phyloP scores from a whole-genome alignment of 345 rosid species.

The Pugionium cornutum region DNA sequence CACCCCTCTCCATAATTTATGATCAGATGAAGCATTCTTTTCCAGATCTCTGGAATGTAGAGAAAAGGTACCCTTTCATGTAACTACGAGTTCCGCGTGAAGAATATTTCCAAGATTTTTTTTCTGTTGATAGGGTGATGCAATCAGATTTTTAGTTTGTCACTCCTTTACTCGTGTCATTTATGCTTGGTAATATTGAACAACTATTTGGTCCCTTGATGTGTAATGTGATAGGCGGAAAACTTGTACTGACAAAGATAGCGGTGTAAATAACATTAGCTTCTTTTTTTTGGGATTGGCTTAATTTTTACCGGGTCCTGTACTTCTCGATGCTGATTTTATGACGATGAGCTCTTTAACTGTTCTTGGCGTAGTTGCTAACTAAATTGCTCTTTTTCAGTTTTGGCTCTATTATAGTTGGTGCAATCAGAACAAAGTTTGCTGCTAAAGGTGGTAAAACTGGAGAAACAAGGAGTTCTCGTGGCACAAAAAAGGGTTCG shows the following conservation, averaged over 20 bases:
- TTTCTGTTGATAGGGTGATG: conserved; percentile 4
- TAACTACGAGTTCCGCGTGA: conserved; percentile 4
- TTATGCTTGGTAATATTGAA: not conserved
- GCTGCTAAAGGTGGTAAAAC: conserved; percentile 52
- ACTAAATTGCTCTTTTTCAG: conserved; percentile 41
- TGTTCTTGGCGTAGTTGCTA: conserved; percentile 19
- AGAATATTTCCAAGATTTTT: not conserved
- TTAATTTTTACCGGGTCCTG: conserved; percentile 2
- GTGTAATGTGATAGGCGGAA: not conserved
- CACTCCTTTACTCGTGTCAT: not conserved
- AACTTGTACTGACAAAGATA: conserved; percentile 9
- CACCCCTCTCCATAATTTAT: conserved; percentile 23
- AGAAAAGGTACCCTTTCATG: conserved; percentile 58
- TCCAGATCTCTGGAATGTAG: conserved; percentile 87
- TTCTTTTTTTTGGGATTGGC: too few species aligned
- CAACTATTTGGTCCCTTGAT: conserved; percentile 2
- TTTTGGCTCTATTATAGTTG: conserved; percentile 79
- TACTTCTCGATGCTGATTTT: conserved; percentile 3
- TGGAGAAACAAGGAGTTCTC: conserved; percentile 43
- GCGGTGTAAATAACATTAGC: conserved; percentile 10
- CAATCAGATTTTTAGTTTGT: conserved; percentile 7
- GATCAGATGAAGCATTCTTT: conserved; percentile 81
- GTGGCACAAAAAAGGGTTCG: conserved; percentile 47
- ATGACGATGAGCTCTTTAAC: not conserved
- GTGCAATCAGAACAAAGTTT: conserved; percentile 58